Evolutionary conservation across 768 basidiomycete species (phyloP), one percentile per base, ranked within the genome.

Genomic region (Russula compacta): DNA sequence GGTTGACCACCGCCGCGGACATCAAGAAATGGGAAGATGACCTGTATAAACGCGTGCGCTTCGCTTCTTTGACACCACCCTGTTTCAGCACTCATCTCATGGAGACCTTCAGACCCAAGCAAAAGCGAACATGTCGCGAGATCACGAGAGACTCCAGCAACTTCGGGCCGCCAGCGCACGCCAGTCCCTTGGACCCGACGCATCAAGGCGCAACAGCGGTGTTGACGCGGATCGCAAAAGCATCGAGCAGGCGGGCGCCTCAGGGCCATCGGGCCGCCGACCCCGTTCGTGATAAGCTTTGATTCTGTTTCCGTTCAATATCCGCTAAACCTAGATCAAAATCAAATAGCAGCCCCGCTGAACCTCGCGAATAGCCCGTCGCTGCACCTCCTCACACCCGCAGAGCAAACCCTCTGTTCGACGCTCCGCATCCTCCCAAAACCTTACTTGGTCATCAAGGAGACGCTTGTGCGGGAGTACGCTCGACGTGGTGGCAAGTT

Each of bases 381-480:
- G 0, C 76, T 98, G 6, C 91, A 98, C 69, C 81, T 99, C 9
- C 87, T 99, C 66, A 89, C 92, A 1, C 80, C 85, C 11, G 85
- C 84, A 33, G 95, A 99, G 73, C 92, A 94, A 71, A 77, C 80
- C 0, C 83, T 98, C 21, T 98, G 97, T 71, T 89, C 92, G 2
- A 80, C 83, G 58, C 80, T 98, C 35, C 87, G 94, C 6, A 93
- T 99, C 60, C 79, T 97, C 19, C 95, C 97, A 0, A 92, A 92
- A 69, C 93, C 97, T 0, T 99, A 97, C 71, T 84, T 99, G 54
- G 84, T 89, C 62, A 90, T 98, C 75, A 99, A 99, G 71, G 93
- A 97, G 73, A 92, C 89, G 5, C 82, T 97, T 44, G 86, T 99
- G 35, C 83, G 93, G 36, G 95, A 98, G 76, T 97, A 92, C 67